Evolutionary conservation across 257 asterid genomes (phyloP), one percentile per base, ranked within the genome.

Genomic region (Petunia axillaris): DNA sequence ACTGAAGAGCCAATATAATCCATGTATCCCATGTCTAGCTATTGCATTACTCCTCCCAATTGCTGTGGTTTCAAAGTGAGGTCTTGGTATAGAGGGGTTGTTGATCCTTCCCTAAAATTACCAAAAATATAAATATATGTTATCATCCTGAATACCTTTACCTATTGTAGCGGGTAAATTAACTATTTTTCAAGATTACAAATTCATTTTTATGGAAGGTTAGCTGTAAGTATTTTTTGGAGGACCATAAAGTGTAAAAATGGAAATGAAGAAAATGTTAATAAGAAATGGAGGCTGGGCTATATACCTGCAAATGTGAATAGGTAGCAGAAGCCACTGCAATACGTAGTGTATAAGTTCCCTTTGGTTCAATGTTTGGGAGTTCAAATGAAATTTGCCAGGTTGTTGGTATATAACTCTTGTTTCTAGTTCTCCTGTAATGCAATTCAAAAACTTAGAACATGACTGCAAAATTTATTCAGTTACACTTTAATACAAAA

Each of bases 11-110:
- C 59, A 76, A 79, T 89, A 86, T 44, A 88, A 8, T 2, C 97
- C 97, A 36, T 82, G 92, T 65, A 86, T 87, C 0, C 94, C 91
- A 76, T 92, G 93, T 58, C 97, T 86, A n/a, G 94, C 93, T 3
- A 92, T 55, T 1, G 96, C 92, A 15, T 91, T 91, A 76, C 89
- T 95, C 62, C 39, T 80, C 35, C 94, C 94, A 37, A 88, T 87
- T 7, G 9, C 1, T 3, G 87, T 88, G 2, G 91, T 89, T 0
- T 78, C 78, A 53, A 87, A 87, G 43, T 79, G 40, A 8, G 82
- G 77, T 36, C 4, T 36, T 73, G 13, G 8, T 4, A 76, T 55
- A 36, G 80, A 1, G 62, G 64, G 85, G 58, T 85, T 58, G 40
- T 89, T 92, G 37, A 90, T 44, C 38, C 87, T 85, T 8, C 91